phyloP scores from a whole-genome alignment of 177 flowering plant genomes.

The Vitis hybrid region DNA sequence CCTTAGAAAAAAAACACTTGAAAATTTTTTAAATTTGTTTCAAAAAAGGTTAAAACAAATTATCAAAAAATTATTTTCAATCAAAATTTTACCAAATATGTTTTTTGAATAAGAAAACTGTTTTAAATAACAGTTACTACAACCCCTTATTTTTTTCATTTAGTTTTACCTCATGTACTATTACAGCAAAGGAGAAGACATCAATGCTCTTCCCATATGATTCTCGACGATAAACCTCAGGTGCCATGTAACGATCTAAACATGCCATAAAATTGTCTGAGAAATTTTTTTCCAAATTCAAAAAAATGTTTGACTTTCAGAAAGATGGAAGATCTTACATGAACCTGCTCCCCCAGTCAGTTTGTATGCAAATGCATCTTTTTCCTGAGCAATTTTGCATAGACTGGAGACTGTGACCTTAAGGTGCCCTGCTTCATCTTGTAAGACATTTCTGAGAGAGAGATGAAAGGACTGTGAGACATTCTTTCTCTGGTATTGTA shows the following conservation, averaged over 20 bases:
- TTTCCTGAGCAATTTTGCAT: conserved; percentile 58
- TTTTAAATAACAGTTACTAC: too few relatives aligned
- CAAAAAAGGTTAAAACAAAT: too few relatives aligned
- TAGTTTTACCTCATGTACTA: conserved; percentile 53
- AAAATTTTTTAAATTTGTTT: too few relatives aligned
- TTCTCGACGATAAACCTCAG: conserved; percentile 67
- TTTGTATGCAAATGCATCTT: conserved; percentile 51
- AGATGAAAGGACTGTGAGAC: not conserved
- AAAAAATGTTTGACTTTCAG: not conserved
- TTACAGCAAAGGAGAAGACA: conserved; percentile 64
- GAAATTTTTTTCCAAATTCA: not conserved
- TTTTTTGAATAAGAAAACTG: too few relatives aligned
- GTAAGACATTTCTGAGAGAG: conserved; percentile 49
- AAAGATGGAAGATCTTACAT: conserved; percentile 33
- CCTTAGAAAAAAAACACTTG: too few relatives aligned
- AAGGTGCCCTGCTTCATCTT: conserved; percentile 53
- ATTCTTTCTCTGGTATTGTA: not conserved
- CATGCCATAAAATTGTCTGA: conserved; percentile 1
- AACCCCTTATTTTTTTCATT: too few relatives aligned
- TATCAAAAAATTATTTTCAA: too few relatives aligned
- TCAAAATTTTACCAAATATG: too few relatives aligned
- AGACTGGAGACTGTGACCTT: conserved; percentile 66
- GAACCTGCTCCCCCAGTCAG: conserved; percentile 76
- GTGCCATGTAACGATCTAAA: conserved; percentile 64
- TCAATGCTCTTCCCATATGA: conserved; percentile 68